Conservation (phyloP, 306 rosid genomes). For the Prunus mongolica region DNA sequence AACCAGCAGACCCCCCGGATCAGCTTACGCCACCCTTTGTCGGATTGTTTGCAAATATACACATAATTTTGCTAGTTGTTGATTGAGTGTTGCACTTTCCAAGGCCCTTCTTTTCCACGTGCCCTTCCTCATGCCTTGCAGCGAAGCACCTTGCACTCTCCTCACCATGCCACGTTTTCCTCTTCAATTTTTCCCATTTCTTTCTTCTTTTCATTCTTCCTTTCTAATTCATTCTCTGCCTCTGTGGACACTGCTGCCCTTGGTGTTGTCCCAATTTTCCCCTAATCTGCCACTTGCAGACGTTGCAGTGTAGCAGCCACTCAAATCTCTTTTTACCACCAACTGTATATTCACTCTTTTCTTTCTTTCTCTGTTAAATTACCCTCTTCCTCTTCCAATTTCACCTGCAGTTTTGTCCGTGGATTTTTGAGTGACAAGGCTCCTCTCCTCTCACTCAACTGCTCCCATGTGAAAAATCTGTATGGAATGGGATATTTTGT, state of each 20-base stretch:
- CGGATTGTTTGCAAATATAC: slow-evolving; percentile 18
- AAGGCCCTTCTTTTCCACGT: slow-evolving; percentile 36
- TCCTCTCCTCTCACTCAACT: not conserved
- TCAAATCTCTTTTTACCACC: not conserved
- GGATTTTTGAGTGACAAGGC: not conserved
- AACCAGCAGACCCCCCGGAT: slow-evolving; percentile 21
- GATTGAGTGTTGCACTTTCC: not conserved
- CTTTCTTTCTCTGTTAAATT: not conserved
- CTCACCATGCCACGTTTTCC: slow-evolving; percentile 32
- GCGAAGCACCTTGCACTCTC: slow-evolving; percentile 24
- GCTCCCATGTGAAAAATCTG: not conserved
- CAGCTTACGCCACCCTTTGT: slow-evolving; percentile 29
- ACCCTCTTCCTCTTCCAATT: not conserved
- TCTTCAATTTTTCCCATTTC: too few relatives aligned
- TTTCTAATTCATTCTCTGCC: not conserved
- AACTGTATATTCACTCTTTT: not conserved
- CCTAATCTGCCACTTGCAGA: not conserved
- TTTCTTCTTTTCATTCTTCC: not conserved
- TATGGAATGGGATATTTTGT: not conserved
- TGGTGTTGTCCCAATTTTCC: not conserved
- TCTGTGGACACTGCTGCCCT: not conserved
- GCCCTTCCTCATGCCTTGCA: slow-evolving; percentile 30
- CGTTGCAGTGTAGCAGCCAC: not conserved
- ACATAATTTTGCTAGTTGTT: not conserved
- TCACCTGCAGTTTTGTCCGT: not conserved